Conservation (phyloP, 2,329 filamentous ascomycete genomes). For the Samsoniella hepiali region DNA sequence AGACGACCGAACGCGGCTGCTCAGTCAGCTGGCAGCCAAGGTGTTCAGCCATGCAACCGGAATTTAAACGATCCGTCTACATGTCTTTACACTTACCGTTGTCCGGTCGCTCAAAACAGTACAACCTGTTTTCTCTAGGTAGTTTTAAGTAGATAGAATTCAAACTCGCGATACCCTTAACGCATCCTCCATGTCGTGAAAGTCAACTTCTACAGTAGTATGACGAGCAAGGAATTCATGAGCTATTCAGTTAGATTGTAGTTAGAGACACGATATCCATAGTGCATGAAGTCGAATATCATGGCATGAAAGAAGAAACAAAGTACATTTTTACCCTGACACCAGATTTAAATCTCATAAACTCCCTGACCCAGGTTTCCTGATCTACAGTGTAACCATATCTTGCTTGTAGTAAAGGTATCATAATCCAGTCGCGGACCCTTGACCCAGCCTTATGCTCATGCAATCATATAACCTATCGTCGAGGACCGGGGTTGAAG, state of each 20-base stretch:
- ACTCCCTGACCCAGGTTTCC: constrained; percentile 18
- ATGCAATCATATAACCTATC: constrained; percentile 39
- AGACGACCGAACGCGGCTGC: constrained; percentile 72
- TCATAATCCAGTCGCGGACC: constrained; percentile 26
- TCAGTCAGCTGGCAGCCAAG: constrained; percentile 80
- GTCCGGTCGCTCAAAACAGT: background rate
- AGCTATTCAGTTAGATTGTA: too few species aligned
- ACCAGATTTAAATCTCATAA: constrained; percentile 20
- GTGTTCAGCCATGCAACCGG: constrained; percentile 79
- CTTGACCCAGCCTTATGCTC: constrained; percentile 25
- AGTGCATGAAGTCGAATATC: background rate
- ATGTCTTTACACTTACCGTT: background rate
- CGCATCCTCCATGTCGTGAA: background rate
- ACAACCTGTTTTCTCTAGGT: background rate
- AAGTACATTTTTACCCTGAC: constrained; percentile 20
- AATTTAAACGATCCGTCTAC: constrained; percentile 29
- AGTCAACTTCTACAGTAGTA: background rate
- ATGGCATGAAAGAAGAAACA: constrained; percentile 8
- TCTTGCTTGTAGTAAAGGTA: constrained; percentile 25
- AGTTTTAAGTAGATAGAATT: constrained; percentile 11
- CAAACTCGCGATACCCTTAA: constrained; percentile 5
- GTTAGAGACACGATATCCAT: background rate
- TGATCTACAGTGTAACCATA: constrained; percentile 24
- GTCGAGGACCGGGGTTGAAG: constrained; percentile 70
- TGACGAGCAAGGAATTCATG: background rate